Evolutionary conservation across 306 rosid genomes (phyloP).

Genomic region (Rubus idaeus): DNA sequence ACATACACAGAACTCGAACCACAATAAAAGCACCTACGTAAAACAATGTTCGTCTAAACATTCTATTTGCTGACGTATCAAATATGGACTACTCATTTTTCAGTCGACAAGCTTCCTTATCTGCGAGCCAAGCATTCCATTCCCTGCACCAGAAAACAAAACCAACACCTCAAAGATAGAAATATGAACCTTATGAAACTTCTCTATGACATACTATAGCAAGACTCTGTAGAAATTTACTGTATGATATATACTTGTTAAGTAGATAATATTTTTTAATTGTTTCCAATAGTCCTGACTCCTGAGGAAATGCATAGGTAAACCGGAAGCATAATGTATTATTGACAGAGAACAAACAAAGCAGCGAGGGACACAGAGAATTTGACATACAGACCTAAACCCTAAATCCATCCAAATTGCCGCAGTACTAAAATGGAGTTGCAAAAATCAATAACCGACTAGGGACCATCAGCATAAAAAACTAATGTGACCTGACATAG

Average conservation of each 20-base stretch:
- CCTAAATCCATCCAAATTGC: no score
- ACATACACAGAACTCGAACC: neutral
- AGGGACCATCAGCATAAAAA: neutral
- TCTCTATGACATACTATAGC: neutral
- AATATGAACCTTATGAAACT: neutral
- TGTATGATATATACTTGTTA: neutral
- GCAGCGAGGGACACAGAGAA: neutral
- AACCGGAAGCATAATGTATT: neutral
- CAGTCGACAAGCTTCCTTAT: constrained; percentile 44
- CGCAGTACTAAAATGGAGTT: no score
- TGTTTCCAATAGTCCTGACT: neutral
- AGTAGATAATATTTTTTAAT: neutral
- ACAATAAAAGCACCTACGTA: neutral
- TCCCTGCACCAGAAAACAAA: constrained; percentile 37
- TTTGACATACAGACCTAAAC: neutral
- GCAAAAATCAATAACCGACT: no score
- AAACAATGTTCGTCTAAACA: neutral
- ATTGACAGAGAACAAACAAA: neutral
- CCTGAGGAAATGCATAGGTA: neutral
- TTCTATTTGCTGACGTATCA: neutral
- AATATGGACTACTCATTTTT: constrained; percentile 11
- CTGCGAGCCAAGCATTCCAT: constrained; percentile 32
- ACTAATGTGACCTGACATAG: constrained; percentile 33
- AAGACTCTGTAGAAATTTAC: neutral
- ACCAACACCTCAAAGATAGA: constrained; percentile 1